phyloP scores from a whole-genome alignment of 352 stramenopile species.

The Phytophthora agathidicida region DNA sequence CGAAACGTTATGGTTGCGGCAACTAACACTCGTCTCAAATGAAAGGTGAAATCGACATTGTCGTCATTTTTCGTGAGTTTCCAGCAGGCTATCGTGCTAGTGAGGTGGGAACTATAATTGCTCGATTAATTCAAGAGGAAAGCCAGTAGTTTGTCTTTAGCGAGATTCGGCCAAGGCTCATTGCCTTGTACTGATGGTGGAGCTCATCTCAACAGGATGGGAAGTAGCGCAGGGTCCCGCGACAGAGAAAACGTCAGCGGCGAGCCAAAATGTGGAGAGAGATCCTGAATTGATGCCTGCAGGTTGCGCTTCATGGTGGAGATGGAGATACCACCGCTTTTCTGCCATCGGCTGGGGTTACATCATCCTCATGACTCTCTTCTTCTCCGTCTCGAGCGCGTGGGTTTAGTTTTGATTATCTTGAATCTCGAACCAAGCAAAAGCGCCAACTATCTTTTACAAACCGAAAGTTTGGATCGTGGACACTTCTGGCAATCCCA shows the following conservation, averaged over 20 bases:
- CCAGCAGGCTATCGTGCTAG: no score
- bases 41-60: no score
- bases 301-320: constrained; percentile 13
- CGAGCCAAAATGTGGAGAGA: constrained; percentile 1
- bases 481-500: constrained; percentile 22
- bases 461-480: constrained; percentile 37
- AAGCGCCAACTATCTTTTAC: constrained; percentile 46
- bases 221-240: constrained; percentile 4
- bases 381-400: constrained; percentile 29
- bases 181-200: no score
- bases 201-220: no score
- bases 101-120: no score
- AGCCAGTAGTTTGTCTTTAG: constrained; percentile 9
- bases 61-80: no score
- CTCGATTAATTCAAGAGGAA: no score
- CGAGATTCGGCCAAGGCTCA: no score
- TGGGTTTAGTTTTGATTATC: constrained; percentile 43
- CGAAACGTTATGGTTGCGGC: no score
- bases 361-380: no score
- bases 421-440: constrained; percentile 38
- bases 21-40: no score
- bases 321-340: constrained; percentile 16
- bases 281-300: not conserved
- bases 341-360: constrained; percentile 26
- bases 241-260: not conserved